Conservation (phyloP, 441 rosid genomes). For the California macrophylla region DNA sequence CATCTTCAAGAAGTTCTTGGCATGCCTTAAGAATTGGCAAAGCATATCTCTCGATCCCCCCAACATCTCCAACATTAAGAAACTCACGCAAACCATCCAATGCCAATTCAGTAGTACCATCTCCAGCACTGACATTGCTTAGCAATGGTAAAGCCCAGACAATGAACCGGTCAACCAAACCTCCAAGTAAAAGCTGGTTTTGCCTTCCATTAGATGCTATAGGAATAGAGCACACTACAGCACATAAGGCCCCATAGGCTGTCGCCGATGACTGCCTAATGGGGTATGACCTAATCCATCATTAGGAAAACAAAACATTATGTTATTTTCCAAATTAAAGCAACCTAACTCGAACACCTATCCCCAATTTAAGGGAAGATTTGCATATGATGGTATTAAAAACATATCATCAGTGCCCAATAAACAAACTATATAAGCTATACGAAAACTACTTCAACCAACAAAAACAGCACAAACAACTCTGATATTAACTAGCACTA, state of each 20-base stretch:
- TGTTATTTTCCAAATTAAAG: slow-evolving; percentile 1
- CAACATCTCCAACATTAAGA: slow-evolving; percentile 67
- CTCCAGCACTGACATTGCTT: slow-evolving; percentile 54
- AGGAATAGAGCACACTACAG: slow-evolving; percentile 61
- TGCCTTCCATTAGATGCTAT: slow-evolving; percentile 71
- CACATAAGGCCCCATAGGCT: slow-evolving; percentile 78
- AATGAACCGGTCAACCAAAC: slow-evolving; percentile 75
- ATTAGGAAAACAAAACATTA: not conserved
- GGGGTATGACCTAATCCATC: slow-evolving; percentile 49
- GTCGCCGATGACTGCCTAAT: slow-evolving; percentile 76
- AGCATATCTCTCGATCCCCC: slow-evolving; percentile 70
- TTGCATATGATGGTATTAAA: not conserved
- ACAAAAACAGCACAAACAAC: not conserved
- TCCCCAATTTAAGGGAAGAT: not conserved
- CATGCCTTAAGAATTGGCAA: slow-evolving; percentile 76
- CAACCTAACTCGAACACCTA: not conserved
- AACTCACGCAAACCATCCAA: slow-evolving; percentile 77
- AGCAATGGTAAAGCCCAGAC: slow-evolving; percentile 86
- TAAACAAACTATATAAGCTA: not conserved
- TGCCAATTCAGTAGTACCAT: slow-evolving; percentile 58
- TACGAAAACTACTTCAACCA: not conserved
- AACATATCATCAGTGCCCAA: not conserved
- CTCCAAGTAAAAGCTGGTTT: slow-evolving; percentile 67
- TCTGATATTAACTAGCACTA: not conserved
- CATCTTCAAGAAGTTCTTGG: slow-evolving; percentile 90